Evolutionary conservation across 768 basidiomycete genomes (phyloP).

Genomic region (Collybia sp.): DNA sequence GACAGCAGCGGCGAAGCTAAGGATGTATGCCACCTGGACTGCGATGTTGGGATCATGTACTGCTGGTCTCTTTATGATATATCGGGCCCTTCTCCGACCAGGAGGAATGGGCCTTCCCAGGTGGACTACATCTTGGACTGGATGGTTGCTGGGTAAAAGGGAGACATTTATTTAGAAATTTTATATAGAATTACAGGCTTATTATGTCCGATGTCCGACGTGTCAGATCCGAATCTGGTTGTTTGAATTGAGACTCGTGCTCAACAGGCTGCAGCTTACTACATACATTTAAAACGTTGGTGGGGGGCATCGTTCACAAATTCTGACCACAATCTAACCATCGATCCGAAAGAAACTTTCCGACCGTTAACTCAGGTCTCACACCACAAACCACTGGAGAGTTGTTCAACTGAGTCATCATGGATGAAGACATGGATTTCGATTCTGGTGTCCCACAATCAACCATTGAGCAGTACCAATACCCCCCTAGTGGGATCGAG

Average conservation of each 20-base stretch:
- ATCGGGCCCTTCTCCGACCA: constrained; percentile 63
- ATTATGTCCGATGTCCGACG: constrained; percentile 29
- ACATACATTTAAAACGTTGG: constrained; percentile 15
- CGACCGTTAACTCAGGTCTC: constrained; percentile 1
- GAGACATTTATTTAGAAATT: constrained; percentile 38
- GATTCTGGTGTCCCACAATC: constrained; percentile 34
- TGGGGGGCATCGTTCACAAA: constrained; percentile 5
- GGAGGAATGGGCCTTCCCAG: constrained; percentile 45
- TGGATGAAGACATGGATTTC: constrained; percentile 84
- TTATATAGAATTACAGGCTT: constrained; percentile 3
- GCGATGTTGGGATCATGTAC: constrained; percentile 71
- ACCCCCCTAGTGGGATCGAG: constrained; percentile 15
- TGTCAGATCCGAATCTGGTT: constrained; percentile 40
- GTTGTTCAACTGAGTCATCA: constrained; percentile 24
- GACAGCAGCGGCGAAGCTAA: constrained; percentile 62
- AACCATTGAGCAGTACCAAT: constrained; percentile 28
- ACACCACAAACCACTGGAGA: neutral
- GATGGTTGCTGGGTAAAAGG: constrained; percentile 56
- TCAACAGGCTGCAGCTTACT: constrained; percentile 8
- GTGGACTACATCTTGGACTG: constrained; percentile 60
- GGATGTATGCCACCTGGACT: constrained; percentile 68
- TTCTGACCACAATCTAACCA: constrained; percentile 14
- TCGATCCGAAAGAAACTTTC: constrained; percentile 15
- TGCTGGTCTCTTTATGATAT: constrained; percentile 66
- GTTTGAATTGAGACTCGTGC: constrained; percentile 22